Conservation (phyloP, 1,139 yeast genomes). For the Kodamaea sp. region DNA sequence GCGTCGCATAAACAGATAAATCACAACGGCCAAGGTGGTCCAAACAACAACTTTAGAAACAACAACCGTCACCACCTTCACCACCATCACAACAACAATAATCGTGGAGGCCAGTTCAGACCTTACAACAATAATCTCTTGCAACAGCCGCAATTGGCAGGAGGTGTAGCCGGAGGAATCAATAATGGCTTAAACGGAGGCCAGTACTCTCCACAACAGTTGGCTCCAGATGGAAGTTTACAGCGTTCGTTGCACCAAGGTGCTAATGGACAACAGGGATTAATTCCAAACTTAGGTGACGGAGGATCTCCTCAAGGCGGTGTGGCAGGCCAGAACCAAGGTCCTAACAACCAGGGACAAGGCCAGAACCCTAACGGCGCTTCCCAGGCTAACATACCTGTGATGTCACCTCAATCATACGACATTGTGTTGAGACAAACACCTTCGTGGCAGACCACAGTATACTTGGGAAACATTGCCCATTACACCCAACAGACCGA, state of each 20-base stretch:
- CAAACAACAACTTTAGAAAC: conserved; percentile 6
- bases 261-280: conserved; percentile 1
- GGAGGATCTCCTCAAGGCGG: conserved; percentile 1
- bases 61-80: conserved; percentile 4
- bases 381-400: conserved; percentile 22
- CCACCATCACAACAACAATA: conserved; percentile 8
- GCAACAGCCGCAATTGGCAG: conserved; percentile 10
- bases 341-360: conserved; percentile 6
- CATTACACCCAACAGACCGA: conserved; percentile 75
- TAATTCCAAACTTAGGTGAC: conserved; percentile 4
- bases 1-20: conserved; percentile 68
- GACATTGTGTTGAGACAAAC: conserved; percentile 74
- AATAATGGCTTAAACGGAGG: conserved; percentile 5
- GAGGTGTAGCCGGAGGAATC: background rate
- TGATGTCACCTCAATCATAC: conserved; percentile 57
- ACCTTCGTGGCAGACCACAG: conserved; percentile 86
- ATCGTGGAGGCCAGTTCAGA: conserved; percentile 16
- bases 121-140: conserved; percentile 16
- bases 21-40: conserved; percentile 4
- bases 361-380: conserved; percentile 2
- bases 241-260: conserved; percentile 5
- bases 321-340: conserved; percentile 3
- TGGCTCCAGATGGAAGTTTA: background rate
- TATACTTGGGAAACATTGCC: conserved; percentile 82
- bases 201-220: conserved; percentile 12